Base-by-base conservation (phyloP, 2,329 filamentous ascomycete genomes). In the Diatrype stigma region DNA sequence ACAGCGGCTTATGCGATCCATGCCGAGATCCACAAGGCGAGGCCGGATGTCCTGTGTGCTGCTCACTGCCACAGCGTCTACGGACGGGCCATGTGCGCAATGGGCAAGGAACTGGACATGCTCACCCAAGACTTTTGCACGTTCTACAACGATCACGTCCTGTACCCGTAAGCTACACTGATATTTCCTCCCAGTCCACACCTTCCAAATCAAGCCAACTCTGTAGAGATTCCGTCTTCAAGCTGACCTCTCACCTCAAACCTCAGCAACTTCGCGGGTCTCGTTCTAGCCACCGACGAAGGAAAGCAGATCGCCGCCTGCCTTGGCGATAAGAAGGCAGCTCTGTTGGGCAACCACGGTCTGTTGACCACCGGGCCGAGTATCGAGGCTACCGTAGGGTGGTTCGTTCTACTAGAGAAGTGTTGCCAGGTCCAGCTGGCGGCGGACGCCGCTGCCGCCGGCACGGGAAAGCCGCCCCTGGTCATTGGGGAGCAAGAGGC, bases 1-100 rank as follows among this genome's bases (percentile, higher is more conserved):
- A 66, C 67, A 50, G 73, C 73, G 46, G 80, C 80, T 1, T 84
- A 82, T 58, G 78, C 80, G 69, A 84, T 85, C 49, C 81, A 84
- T 61, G 75, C 77, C 3, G 80, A 79, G 17, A 77, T 84, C 2
- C 80, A 84, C 60, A 72, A 72, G 23, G 81, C 81, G 1, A 73
- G 81, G 1, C 80, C 80, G 1, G 81, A 84, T 58, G 74, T 84
- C 26, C 70, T 77, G 50, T 79, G 78, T 48, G 81, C 80, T 3
- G 79, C 79, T 1, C 81, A 85, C 62, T 77, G 76, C 1, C 81
- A 84, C 63, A 76, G 74, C 16, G 72, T 83, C 46, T 76, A 82
- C 58, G 81, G 81, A 3, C 78, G 80, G 46, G 74, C 79, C 7
- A 84, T 83, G 68, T 81, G 77, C 58, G 64, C 77, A 0, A 73